Conservation (phyloP, 371 early-diverging fungal genomes). For the Neoconidiobolus thromboides region DNA sequence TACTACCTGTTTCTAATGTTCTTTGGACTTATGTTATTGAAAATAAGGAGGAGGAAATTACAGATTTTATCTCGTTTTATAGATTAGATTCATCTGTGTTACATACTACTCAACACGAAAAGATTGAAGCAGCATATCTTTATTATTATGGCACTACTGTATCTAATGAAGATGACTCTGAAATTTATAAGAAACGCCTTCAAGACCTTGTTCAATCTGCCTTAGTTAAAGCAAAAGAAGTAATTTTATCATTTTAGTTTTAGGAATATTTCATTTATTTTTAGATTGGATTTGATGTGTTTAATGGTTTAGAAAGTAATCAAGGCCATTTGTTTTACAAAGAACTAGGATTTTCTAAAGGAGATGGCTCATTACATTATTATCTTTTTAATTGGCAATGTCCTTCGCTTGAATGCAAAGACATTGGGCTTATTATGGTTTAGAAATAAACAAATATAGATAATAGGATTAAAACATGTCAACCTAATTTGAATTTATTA, state of each 20-base stretch:
- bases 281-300: slow-evolving; percentile 59
- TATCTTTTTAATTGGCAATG: slow-evolving; percentile 91
- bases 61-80: slow-evolving; percentile 86
- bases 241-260: slow-evolving; percentile 11
- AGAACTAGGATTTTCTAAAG: slow-evolving; percentile 74
- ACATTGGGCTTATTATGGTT: slow-evolving; percentile 78
- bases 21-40: slow-evolving; percentile 87
- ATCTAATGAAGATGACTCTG: slow-evolving; percentile 15
- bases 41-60: slow-evolving; percentile 10
- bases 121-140: slow-evolving; percentile 87
- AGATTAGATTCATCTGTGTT: slow-evolving; percentile 77
- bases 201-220: slow-evolving; percentile 45
- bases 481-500: no score
- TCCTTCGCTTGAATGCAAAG: slow-evolving; percentile 31
- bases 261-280: background rate
- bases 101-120: slow-evolving; percentile 31
- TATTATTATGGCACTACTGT: slow-evolving; percentile 75
- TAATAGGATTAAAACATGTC: no score
- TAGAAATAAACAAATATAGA: slow-evolving; percentile 11
- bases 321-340: slow-evolving; percentile 55
- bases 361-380: slow-evolving; percentile 84
- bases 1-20: slow-evolving; percentile 62
- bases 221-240: slow-evolving; percentile 54
- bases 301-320: slow-evolving; percentile 79
- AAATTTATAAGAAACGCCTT: slow-evolving; percentile 26